Conservation (phyloP, 805 yeast species). For the Yarrowia hollandica region DNA sequence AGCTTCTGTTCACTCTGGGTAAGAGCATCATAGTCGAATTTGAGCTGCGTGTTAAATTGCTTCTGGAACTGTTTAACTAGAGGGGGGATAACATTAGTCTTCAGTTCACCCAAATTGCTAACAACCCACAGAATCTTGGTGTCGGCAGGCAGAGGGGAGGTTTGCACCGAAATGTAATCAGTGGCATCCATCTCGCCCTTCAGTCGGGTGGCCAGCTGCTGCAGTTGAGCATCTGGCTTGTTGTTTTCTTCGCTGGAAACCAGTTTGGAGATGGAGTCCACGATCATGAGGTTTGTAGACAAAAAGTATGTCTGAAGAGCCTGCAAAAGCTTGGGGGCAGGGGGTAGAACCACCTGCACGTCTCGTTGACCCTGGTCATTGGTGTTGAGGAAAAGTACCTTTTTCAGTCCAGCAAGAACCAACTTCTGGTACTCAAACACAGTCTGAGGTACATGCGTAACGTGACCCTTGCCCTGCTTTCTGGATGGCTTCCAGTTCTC, state of each 20-base stretch:
- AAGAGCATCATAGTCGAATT: constrained; percentile 48
- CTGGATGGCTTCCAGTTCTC: constrained; percentile 45
- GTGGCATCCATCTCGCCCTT: constrained; percentile 14
- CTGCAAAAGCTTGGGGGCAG: constrained; percentile 40
- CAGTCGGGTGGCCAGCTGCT: constrained; percentile 12
- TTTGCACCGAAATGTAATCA: constrained; percentile 8
- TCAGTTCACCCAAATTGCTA: constrained; percentile 54
- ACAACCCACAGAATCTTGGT: constrained; percentile 53
- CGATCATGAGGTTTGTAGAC: constrained; percentile 22
- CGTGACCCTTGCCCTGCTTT: constrained; percentile 5
- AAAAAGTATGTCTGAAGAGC: constrained; percentile 39
- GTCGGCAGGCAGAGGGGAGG: constrained; percentile 42
- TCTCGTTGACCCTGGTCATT: constrained; percentile 24
- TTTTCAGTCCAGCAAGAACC: constrained; percentile 41
- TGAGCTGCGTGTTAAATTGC: constrained; percentile 41
- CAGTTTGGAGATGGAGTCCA: background rate
- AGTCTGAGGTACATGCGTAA: constrained; percentile 39
- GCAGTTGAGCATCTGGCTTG: constrained; percentile 11
- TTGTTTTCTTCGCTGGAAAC: background rate
- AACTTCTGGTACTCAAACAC: constrained; percentile 46
- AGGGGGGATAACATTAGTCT: constrained; percentile 50
- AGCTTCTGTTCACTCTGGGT: constrained; percentile 54
- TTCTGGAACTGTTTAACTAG: constrained; percentile 53
- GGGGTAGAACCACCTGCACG: constrained; percentile 39
- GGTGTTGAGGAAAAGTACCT: constrained; percentile 30